These are phyloP conservation scores for Pleurotus salmoneostramineus DNA, from an alignment of 768 basidiomycete genomes.

Conservation along the genomic window DNA sequence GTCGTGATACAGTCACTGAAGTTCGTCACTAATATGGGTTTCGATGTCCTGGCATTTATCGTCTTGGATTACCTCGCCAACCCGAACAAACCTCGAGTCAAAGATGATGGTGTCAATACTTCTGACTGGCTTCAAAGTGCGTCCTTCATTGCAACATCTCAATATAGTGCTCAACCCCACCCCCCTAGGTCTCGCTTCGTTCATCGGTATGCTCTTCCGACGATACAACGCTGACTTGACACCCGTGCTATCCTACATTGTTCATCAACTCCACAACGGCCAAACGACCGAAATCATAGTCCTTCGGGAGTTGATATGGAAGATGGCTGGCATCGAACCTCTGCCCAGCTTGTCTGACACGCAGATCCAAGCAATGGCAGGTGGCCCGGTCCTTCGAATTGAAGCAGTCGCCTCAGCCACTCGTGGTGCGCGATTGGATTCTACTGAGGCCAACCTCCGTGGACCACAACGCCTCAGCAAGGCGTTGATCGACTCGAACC, in stretches of 20 bases:
- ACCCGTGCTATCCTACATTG: constrained; percentile 84
- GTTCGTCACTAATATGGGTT: constrained; percentile 90
- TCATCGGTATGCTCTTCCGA: constrained; percentile 89
- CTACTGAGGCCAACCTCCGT: constrained; percentile 57
- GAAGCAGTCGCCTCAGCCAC: constrained; percentile 83
- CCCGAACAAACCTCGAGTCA: constrained; percentile 75
- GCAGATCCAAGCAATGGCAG: constrained; percentile 88
- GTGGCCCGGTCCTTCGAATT: constrained; percentile 80
- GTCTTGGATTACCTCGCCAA: constrained; percentile 86
- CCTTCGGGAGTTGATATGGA: constrained; percentile 88
- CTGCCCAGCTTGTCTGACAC: constrained; percentile 85
- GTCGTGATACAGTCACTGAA: constrained; percentile 88
- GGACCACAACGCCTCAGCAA: constrained; percentile 67
- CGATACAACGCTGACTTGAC: constrained; percentile 82
- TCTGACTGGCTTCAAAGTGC: constrained; percentile 90
- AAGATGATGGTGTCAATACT: constrained; percentile 88
- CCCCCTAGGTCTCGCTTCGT: constrained; percentile 77
- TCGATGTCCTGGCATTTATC: constrained; percentile 87
- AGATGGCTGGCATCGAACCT: constrained; percentile 94
- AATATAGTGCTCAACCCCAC: constrained; percentile 9
- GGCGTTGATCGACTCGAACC: constrained; percentile 58
- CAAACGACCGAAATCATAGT: constrained; percentile 88
- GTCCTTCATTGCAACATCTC: constrained; percentile 23
- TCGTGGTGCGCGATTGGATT: constrained; percentile 72
- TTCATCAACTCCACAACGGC: constrained; percentile 82